phyloP scores from a whole-genome alignment of 805 yeast species.

The Peterozyma xylosa region DNA sequence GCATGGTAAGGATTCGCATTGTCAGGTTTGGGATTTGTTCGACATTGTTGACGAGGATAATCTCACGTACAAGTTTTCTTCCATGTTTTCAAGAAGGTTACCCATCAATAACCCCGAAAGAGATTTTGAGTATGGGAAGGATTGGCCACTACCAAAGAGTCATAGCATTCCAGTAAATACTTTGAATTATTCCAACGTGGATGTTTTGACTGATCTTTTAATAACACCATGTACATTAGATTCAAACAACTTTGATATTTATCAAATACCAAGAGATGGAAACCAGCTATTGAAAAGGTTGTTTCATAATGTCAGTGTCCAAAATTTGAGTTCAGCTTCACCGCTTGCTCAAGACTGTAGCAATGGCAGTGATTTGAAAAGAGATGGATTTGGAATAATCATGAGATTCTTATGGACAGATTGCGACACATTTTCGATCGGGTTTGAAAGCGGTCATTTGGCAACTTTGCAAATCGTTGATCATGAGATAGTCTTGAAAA shows the following conservation, averaged over 20 bases:
- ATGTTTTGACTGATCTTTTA: conserved; percentile 22
- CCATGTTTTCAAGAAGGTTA: conserved; percentile 12
- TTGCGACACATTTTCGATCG: conserved; percentile 33
- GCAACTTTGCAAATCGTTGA: conserved; percentile 20
- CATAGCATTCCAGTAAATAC: conserved; percentile 64
- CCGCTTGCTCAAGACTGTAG: conserved; percentile 11
- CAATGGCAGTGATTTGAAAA: conserved; percentile 11
- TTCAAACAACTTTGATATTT: conserved; percentile 61
- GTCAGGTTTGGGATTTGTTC: conserved; percentile 37
- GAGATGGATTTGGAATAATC: conserved; percentile 47
- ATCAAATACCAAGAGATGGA: conserved; percentile 22
- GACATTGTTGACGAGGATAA: conserved; percentile 10
- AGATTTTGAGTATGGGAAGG: conserved; percentile 11
- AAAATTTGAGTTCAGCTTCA: conserved; percentile 13
- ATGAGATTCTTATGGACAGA: conserved; percentile 45
- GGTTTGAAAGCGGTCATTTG: conserved; percentile 71
- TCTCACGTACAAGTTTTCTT: conserved; percentile 11
- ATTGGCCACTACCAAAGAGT: conserved; percentile 17
- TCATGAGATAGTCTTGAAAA: conserved; percentile 13
- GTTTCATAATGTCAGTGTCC: conserved; percentile 24
- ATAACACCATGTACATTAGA: conserved; percentile 59
- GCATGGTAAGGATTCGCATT: conserved; percentile 60
- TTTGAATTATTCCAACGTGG: conserved; percentile 66
- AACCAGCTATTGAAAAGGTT: conserved; percentile 19
- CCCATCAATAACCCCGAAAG: conserved; percentile 15